Percentiles rank a stretch among this genome's conserved stretches.
phyloP scores from a whole-genome alignment of 257 asterid species.

The Striga asiatica region DNA sequence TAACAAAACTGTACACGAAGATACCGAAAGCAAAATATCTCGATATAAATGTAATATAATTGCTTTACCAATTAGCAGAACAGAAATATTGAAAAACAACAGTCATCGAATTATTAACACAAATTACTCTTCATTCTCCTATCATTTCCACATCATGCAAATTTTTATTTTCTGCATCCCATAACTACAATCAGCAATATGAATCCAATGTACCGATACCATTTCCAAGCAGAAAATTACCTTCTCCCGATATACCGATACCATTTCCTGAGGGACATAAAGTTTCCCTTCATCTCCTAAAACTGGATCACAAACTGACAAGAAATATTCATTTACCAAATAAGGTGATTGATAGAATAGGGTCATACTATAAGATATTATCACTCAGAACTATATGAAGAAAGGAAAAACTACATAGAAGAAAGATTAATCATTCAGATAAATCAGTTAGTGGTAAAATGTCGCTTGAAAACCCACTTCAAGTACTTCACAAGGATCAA shows the following conservation, averaged over 20 bases:
- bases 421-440: too few relatives aligned
- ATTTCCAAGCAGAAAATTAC: constrained; percentile 26
- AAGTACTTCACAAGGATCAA: too few relatives aligned
- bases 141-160: background rate
- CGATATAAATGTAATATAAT: background rate
- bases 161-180: background rate
- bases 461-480: too few relatives aligned
- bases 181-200: background rate
- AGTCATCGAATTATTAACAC: background rate
- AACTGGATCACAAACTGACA: constrained; percentile 95
- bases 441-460: too few relatives aligned
- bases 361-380: too few relatives aligned
- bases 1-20: background rate
- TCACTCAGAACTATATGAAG: background rate
- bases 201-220: too few relatives aligned
- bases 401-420: background rate
- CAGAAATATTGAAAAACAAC: background rate
- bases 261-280: constrained; percentile 84
- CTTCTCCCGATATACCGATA: constrained; percentile 91
- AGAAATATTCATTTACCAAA: constrained; percentile 16
- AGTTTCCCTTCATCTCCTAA: constrained; percentile 98
- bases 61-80: background rate
- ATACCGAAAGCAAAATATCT: background rate
- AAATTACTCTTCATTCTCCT: background rate
- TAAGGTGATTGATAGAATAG: too few relatives aligned